Base-by-base conservation (phyloP, 352 stramenopile genomes). In the Phytophthora crassamura region DNA sequence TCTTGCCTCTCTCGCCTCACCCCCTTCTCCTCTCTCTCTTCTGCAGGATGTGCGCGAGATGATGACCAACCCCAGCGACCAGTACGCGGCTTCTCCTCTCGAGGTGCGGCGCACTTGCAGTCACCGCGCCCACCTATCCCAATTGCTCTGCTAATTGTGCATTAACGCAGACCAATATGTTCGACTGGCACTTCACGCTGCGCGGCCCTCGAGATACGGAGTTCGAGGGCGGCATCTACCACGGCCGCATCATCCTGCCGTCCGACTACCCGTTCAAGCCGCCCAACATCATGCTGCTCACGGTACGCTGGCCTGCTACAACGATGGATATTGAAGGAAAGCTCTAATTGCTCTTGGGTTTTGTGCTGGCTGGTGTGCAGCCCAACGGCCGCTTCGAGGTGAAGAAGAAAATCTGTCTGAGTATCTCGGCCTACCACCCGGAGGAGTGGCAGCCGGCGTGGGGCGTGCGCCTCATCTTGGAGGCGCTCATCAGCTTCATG, bases 401-500 rank as follows among this genome's bases (percentile, higher is more conserved):
- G 7, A 93, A 93, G 62, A 98, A 97, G 53, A 99, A 99, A 82
- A 98, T 99, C 58, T 99, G 98, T 77, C 72, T 99, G 16, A 98
- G 90, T 38, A 99, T 99, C 55, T 98, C 93, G 16, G 94, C 97
- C 5, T 96, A 98, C 73, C 98, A 99, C 76, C 97, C 97, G 0
- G 98, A 99, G 72, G 85, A 99, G 63, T 99, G 98, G 97, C 93
- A 98, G 61, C 94, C 94, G 7, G 93, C 92, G 5, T 99, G 95
- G 84, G 85, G 85, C 42, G 95, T 99, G 35, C 91, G 97, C 18
- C 76, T 98, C 7, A 99, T 99, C 65, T 75, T 99, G 32, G 97
- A 99, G 69, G 98, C 98, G 38, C 76, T 99, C 1, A 99, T 99
- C 63, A 98, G 88, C 69, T 99, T 99, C 72, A 95, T 99, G 64